Percentiles rank a stretch among this genome's conserved stretches.
phyloP scores from a whole-genome alignment of 2,329 filamentous ascomycete species.

The Phaeosphaeriaceae sp. region DNA sequence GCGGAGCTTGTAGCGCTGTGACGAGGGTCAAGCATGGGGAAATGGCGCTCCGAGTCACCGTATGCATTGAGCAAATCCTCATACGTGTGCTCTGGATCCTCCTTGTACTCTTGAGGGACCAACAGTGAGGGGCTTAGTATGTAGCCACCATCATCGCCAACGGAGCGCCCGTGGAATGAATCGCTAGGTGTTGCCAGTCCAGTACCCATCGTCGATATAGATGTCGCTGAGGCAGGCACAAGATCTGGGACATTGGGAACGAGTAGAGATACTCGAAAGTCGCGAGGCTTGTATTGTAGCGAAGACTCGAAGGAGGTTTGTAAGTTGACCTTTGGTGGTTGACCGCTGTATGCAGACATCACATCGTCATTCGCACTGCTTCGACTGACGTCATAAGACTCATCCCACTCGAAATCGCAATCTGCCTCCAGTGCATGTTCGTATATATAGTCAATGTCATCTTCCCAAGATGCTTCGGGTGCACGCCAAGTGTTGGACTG shows the following conservation, averaged over 20 bases:
- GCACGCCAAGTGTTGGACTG: slow-evolving; percentile 44
- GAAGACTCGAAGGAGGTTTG: slow-evolving; percentile 1
- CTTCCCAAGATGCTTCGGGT: slow-evolving; percentile 63
- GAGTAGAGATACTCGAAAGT: slow-evolving; percentile 35
- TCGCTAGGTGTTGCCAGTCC: slow-evolving; percentile 39
- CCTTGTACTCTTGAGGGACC: slow-evolving; percentile 44
- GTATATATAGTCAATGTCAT: slow-evolving; percentile 69
- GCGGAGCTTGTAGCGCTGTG: slow-evolving; percentile 50
- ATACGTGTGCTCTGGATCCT: slow-evolving; percentile 44
- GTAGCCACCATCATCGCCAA: slow-evolving; percentile 38
- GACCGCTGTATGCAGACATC: slow-evolving; percentile 2
- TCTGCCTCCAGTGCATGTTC: slow-evolving; percentile 67
- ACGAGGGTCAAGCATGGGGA: slow-evolving; percentile 52
- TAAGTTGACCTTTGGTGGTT: background rate
- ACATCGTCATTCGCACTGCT: background rate
- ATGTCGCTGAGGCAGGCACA: slow-evolving; percentile 42
- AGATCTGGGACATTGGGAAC: slow-evolving; percentile 45
- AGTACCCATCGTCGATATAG: slow-evolving; percentile 38
- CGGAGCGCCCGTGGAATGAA: slow-evolving; percentile 15
- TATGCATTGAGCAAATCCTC: slow-evolving; percentile 51
- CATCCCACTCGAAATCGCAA: slow-evolving; percentile 66
- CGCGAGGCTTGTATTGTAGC: background rate
- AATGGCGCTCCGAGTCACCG: slow-evolving; percentile 56
- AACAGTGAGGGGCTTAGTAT: slow-evolving; percentile 48
- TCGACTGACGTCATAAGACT: slow-evolving; percentile 24